Conservation (phyloP, 2,329 filamentous ascomycete genomes). For the Dothiorella sarmentorum region DNA sequence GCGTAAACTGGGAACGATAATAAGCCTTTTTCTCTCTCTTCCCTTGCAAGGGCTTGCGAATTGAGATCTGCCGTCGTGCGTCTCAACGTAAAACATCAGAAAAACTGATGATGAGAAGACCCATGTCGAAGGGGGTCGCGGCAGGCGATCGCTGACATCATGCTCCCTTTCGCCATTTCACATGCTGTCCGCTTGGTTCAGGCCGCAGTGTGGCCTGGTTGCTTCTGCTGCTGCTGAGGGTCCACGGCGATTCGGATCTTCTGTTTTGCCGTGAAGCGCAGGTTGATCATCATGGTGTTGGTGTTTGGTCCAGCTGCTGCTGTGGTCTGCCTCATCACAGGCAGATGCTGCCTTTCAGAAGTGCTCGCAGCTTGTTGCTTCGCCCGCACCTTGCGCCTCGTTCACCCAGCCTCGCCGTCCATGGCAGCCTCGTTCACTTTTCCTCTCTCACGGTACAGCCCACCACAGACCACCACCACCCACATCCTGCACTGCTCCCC, state of each 20-base stretch:
- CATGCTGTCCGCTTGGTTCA: not conserved
- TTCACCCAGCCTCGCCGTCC: slow-evolving; percentile 5
- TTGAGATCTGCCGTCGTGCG: slow-evolving; percentile 10
- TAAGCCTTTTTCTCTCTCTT: no score
- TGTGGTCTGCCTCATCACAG: not conserved
- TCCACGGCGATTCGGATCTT: no score
- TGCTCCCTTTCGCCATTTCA: not conserved
- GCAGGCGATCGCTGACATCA: slow-evolving; percentile 4
- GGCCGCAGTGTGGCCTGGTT: not conserved
- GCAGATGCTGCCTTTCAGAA: not conserved
- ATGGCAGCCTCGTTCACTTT: not conserved
- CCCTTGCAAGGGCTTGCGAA: no score
- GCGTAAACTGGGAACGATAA: no score
- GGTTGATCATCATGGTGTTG: no score
- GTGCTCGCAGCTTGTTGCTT: not conserved
- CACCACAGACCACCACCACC: no score
- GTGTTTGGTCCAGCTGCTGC: not conserved
- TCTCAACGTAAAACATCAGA: slow-evolving; percentile 8
- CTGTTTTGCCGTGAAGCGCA: slow-evolving; percentile 4
- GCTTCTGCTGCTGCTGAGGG: no score
- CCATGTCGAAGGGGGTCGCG: not conserved
- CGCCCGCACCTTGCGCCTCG: not conserved
- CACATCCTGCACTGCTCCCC: no score
- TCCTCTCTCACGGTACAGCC: slow-evolving; percentile 1
- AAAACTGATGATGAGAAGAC: not conserved